Evolutionary conservation across 1,284 basidiomycete species (phyloP).

Genomic region (Fomitopsis betulina): DNA sequence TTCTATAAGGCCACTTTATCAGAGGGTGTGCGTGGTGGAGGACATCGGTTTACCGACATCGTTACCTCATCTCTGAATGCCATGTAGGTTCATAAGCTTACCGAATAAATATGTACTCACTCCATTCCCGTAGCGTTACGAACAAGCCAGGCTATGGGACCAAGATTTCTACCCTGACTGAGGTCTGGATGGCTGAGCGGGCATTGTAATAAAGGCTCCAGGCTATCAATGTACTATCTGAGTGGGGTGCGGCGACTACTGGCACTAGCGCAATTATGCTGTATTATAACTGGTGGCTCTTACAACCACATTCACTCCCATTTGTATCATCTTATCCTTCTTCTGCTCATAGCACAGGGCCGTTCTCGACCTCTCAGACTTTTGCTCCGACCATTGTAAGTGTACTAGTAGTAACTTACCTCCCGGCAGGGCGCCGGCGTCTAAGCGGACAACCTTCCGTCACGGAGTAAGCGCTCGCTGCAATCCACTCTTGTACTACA

Average conservation of each 20-base stretch:
- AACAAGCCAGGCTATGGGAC: background rate
- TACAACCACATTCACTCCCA: too few species aligned
- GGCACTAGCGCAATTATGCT: too few species aligned
- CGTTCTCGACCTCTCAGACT: too few species aligned
- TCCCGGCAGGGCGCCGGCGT: too few species aligned
- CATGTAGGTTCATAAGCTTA: conserved; percentile 12
- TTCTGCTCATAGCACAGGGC: too few species aligned
- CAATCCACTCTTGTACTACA: too few species aligned
- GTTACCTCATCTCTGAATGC: conserved; percentile 26
- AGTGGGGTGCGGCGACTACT: background rate
- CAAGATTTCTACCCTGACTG: background rate
- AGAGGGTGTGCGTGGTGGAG: conserved; percentile 20
- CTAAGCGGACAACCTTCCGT: too few species aligned
- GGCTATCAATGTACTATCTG: background rate
- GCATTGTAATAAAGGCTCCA: background rate
- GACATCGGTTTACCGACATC: conserved; percentile 13
- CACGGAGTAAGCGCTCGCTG: too few species aligned
- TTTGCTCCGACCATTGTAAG: too few species aligned
- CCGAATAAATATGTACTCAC: background rate
- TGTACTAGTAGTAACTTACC: too few species aligned
- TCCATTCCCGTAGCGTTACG: background rate
- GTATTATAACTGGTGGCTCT: too few species aligned
- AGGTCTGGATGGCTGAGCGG: background rate
- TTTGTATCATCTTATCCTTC: too few species aligned
- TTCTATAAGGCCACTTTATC: conserved; percentile 22